Base-by-base conservation (phyloP, 1,284 basidiomycete genomes). In the Cryptococcus hybrid region DNA sequence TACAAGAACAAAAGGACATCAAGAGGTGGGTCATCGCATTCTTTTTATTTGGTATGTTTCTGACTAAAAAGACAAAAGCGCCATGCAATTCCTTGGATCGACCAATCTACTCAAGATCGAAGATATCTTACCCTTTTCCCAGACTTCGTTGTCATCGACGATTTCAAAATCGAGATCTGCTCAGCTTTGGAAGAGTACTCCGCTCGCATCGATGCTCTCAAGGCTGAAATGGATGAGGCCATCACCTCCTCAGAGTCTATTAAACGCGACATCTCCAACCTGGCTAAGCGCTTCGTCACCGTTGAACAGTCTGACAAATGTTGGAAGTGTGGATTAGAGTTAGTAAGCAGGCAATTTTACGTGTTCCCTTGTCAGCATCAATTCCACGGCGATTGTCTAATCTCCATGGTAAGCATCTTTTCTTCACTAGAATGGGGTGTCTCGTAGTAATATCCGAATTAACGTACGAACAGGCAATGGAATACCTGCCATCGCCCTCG, bases 71-170 rank as follows among this genome's bases (percentile, higher is more conserved):
- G 9, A 47, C 24, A 39, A 39, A 67, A 96, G 93, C 52, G 96
- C 95, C 13, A 98, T 99, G 91, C 85, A 84, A 39, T 98, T 99
- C 80, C 81, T 99, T 62, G 91, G 96, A 69, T 88, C 90, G 59
- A 96, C 95, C 0, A 88, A 93, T 68, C 80, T 98, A 35, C 85
- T 99, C 71, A 95, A 97, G 78, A 95, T 99, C 64, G 96, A 99
- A 76, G 96, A 99, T 73, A 95, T 99, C 54, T 80, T 99, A 30
- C 96, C 96, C 2, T 99, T 98, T 99, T 99, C 86, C 95, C 96
- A 2, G 95, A 99, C 79, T 99, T 99, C 77, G 92, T 95, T 11
- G 92, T 99, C 62, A 98, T 99, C 67, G 96, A 99, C 75, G 94
- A 98, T 73, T 99, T 99, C 84, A 99, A 99, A 77, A 90, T 95